These are phyloP conservation scores for Trametes coccinea DNA, from an alignment of 768 basidiomycete species.

Conservation along the genomic window DNA sequence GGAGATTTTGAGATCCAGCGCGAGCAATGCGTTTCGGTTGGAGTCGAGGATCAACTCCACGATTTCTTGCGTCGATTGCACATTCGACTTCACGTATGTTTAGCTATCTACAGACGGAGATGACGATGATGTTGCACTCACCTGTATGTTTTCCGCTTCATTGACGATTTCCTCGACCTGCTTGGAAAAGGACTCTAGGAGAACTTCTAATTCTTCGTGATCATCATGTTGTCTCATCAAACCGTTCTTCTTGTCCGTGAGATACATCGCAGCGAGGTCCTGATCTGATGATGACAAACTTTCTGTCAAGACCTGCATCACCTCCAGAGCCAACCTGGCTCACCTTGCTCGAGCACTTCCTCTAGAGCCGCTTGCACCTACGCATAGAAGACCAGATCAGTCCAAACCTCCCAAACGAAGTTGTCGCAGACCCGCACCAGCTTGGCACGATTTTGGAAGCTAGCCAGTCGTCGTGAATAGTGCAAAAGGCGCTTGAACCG, in stretches of 20 bases:
- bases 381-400: not conserved
- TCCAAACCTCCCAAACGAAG: no score
- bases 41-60: conserved; percentile 95
- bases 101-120: not conserved
- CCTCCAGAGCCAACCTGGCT: not conserved
- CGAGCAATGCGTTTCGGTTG: conserved; percentile 89
- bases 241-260: conserved; percentile 78
- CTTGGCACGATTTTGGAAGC: conserved; percentile 90
- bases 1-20: conserved; percentile 92
- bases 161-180: conserved; percentile 97
- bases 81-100: conserved; percentile 62
- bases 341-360: conserved; percentile 89
- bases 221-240: conserved; percentile 64
- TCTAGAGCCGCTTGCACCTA: conserved; percentile 90
- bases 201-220: conserved; percentile 90
- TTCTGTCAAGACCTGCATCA: not conserved
- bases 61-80: conserved; percentile 97
- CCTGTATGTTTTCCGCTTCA: conserved; percentile 86
- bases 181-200: conserved; percentile 94
- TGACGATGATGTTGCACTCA: conserved; percentile 31
- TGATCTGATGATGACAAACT: conserved; percentile 59
- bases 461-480: conserved; percentile 84
- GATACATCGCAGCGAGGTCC: conserved; percentile 93
- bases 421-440: conserved; percentile 47
- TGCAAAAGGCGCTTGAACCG: conserved; percentile 90